phyloP scores from a whole-genome alignment of 306 rosid genomes.

The Citrullus amarus region DNA sequence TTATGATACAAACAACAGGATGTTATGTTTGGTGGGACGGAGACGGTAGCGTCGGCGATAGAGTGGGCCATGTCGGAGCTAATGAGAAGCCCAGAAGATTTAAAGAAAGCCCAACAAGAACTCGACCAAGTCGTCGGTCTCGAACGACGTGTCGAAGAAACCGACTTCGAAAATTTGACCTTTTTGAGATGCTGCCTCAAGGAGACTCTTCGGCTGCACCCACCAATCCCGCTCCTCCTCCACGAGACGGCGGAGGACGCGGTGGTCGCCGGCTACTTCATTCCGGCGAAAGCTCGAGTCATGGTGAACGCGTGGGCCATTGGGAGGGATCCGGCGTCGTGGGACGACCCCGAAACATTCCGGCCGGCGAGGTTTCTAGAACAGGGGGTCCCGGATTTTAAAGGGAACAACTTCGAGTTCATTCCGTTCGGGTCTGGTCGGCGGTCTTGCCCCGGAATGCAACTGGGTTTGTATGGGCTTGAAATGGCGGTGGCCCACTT shows the following conservation, averaged over 20 bases:
- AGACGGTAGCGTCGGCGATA: constrained; percentile 89
- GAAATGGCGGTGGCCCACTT: constrained; percentile 68
- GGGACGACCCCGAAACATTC: constrained; percentile 57
- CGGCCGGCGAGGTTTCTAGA: constrained; percentile 49
- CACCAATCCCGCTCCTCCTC: constrained; percentile 88
- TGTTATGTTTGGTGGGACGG: constrained; percentile 94
- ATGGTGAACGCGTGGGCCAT: constrained; percentile 83
- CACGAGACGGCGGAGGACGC: constrained; percentile 78
- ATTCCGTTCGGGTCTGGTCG: constrained; percentile 92
- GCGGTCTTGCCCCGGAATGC: constrained; percentile 89
- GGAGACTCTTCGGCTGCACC: constrained; percentile 78
- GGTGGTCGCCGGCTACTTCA: constrained; percentile 33
- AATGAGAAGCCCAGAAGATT: constrained; percentile 60
- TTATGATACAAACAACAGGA: constrained; percentile 25
- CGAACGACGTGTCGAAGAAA: constrained; percentile 52
- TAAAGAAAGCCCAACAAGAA: constrained; percentile 52
- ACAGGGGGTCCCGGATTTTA: constrained; percentile 53
- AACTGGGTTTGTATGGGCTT: constrained; percentile 57
- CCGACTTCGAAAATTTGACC: constrained; percentile 48
- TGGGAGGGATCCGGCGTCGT: constrained; percentile 44
- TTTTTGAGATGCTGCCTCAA: constrained; percentile 45
- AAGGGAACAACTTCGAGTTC: constrained; percentile 79
- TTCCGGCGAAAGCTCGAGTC: constrained; percentile 56
- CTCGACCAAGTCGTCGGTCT: constrained; percentile 57
- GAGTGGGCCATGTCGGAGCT: constrained; percentile 86